A percentile compares a stretch with the other conserved stretches of the same genome.
Conservation (phyloP, 2,329 filamentous ascomycete species). For the Talaromyces piceae region DNA sequence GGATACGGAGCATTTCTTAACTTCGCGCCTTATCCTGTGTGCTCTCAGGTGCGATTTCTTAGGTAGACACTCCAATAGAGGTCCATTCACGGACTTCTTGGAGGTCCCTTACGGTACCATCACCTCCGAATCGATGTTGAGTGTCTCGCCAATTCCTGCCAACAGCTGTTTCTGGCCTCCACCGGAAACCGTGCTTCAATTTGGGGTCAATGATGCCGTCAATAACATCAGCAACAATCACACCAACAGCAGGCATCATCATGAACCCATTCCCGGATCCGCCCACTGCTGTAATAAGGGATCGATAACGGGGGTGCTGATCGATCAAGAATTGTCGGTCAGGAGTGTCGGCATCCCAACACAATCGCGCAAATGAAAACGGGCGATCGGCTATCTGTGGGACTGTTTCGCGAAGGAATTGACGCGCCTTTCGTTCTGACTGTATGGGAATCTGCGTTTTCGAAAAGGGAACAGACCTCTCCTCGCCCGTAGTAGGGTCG, state of each 20-base stretch:
- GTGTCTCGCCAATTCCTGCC: conserved; percentile 36
- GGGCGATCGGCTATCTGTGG: conserved; percentile 45
- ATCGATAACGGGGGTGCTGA: conserved; percentile 38
- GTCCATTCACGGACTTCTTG: conserved; percentile 6
- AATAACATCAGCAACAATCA: conserved; percentile 41
- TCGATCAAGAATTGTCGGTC: conserved; percentile 49
- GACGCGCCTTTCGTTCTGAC: conserved; percentile 40
- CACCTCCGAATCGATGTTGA: conserved; percentile 38
- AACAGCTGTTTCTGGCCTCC: conserved; percentile 44
- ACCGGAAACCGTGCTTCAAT: conserved; percentile 39
- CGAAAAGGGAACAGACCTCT: conserved; percentile 34
- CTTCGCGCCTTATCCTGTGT: too few relatives aligned
- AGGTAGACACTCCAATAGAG: background rate
- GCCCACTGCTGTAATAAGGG: conserved; percentile 43
- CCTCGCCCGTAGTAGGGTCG: conserved; percentile 18
- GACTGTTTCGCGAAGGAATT: conserved; percentile 45
- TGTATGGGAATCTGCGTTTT: conserved; percentile 39
- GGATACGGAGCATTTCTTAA: too few relatives aligned
- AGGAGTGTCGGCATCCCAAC: conserved; percentile 52
- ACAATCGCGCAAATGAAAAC: conserved; percentile 47
- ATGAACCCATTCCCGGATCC: conserved; percentile 47
- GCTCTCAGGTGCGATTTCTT: background rate
- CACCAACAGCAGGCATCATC: conserved; percentile 44
- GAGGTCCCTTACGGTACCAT: conserved; percentile 5
- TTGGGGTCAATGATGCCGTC: conserved; percentile 37